Base-by-base conservation (phyloP, 306 rosid species). In the Casuarina cunninghamiana region DNA sequence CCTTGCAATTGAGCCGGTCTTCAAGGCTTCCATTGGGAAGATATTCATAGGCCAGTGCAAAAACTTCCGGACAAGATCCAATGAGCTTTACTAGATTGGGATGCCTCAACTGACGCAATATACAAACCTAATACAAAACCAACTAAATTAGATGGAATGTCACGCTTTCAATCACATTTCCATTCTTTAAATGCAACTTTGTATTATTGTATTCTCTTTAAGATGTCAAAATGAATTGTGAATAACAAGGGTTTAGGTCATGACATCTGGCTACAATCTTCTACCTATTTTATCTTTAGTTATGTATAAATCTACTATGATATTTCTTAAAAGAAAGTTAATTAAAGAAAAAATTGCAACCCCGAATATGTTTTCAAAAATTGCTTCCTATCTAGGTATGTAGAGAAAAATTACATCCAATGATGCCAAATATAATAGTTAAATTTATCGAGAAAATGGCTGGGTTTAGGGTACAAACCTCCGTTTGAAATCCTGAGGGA, bases 21-120 rank as follows among this genome's bases (percentile, higher is more conserved):
- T 88, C 91, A 71, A 85, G 89, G 78, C 86, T 85, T 60, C 91
- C 89, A n/a, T 85, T 88, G 6, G 86, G 80, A 9, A 85, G 86
- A 80, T 85, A 85, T 77, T 88, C 91, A 5, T 88, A 88, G 46
- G 85, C 42, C 5, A 88, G 86, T 35, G 77, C 61, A 79, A 82
- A 88, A 5, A 75, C 76, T 83, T 85, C 89, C 0, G 87, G 89
- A 63, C 91, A 85, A 21, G 86, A 77, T 39, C 91, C 91, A 81
- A 81, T 79, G 16, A 88, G 86, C 4, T 81, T 88, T 43, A 88
- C 80, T 6, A 88, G 84, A 81, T 88, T 88, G 53, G 83, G 78
- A 75, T 88, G 91, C 66, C 89, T 81, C 83, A 79, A 53, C 78
- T 79, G 81, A 67, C 89, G 85, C 79, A 83, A 79, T 38, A 88